Evolutionary conservation across 2,329 filamentous ascomycete species (phyloP).

Genomic region (Botryotinia calthae): DNA sequence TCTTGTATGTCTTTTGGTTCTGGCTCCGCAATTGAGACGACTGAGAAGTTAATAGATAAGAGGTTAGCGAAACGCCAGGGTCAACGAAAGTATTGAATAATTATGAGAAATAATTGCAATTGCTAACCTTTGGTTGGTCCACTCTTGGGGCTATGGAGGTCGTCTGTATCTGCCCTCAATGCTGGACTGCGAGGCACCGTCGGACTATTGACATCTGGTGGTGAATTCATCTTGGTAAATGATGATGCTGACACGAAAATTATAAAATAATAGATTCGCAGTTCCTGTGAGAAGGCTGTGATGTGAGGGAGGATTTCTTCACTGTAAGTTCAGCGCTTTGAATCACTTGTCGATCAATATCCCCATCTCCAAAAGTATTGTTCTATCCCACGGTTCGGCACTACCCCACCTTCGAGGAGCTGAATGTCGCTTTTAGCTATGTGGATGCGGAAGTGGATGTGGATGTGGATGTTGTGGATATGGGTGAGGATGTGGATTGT

Average conservation of each 20-base stretch:
- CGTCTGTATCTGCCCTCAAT: conserved; percentile 18
- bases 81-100: background rate
- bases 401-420: conserved; percentile 3
- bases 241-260: background rate
- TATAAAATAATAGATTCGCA: background rate
- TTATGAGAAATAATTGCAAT: conserved; percentile 9
- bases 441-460: background rate
- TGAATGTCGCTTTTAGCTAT: background rate
- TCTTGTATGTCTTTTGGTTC: conserved; percentile 32
- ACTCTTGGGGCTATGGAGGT: conserved; percentile 29
- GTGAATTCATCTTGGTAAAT: conserved; percentile 13
- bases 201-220: conserved; percentile 1
- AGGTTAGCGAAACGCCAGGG: background rate
- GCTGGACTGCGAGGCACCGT: conserved; percentile 18
- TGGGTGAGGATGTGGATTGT: background rate
- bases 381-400: background rate
- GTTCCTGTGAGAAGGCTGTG: background rate
- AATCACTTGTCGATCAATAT: background rate
- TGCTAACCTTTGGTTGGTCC: conserved; percentile 35
- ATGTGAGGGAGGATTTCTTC: background rate
- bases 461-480: background rate
- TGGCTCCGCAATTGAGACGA: conserved; percentile 35
- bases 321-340: background rate
- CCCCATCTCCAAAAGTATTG: background rate
- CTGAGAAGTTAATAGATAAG: conserved; percentile 28